Evolutionary conservation across 108 stramenopile species (phyloP), one percentile per base, ranked within the genome.

Genomic region (Pseudonitzschia multiseries): DNA sequence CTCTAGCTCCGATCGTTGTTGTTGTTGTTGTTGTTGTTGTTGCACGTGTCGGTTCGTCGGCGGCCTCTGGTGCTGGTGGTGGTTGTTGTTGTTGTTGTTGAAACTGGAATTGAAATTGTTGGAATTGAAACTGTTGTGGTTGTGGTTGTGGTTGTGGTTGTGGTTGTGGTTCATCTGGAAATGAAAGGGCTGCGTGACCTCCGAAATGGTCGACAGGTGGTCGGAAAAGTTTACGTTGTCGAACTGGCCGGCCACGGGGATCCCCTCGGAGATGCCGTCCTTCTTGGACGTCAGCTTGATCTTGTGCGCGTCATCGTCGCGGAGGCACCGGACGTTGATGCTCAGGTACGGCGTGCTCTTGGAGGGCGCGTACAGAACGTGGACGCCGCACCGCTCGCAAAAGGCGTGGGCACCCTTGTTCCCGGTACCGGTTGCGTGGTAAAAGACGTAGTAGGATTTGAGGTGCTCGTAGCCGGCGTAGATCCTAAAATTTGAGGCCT

Each of bases 321-420:
- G 73, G 18, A 93, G 71, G 66, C 87, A 93, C 62, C 88, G 72
- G 20, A 86, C 83, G 75, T 93, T 93, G 50, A 93, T 81, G 46
- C 79, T 75, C 65, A 93, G 64, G 33, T 65, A 65, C 13, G 73
- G 76, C 31, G 84, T 73, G 26, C 56, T 53, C 50, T 77, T 74
- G 68, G 79, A 71, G 24, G 89, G 84, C 27, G 92, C 92, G 59
- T 79, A 84, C 18, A 93, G 61, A 64, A 93, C 70, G 53, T 93
- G 88, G 20, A 87, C 87, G 17, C 89, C 92, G 75, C 92, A 93
- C 50, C 78, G 83, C 0, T 69, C 71, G 68, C 92, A 93, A 71
- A 93, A 93, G 51, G 81, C 77, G 73, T 90, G 87, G 15, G 92
- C 92, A n/a, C 81, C 62, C 57, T 72, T 61, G 29, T 77, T 69